phyloP scores from a whole-genome alignment of 2,329 filamentous ascomycete genomes.

The Colletotrichum sublineola region DNA sequence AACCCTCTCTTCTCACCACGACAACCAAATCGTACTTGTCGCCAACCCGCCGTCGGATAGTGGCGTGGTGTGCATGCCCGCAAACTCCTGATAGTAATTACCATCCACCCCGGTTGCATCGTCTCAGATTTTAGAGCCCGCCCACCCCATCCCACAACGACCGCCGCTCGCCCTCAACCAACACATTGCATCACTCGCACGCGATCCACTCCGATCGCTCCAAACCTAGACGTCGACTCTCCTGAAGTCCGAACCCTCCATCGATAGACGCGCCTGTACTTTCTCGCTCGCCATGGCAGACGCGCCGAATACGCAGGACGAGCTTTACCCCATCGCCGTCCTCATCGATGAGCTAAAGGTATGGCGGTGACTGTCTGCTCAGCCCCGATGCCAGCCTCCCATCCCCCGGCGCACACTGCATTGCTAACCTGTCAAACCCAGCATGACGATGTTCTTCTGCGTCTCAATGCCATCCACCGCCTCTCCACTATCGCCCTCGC shows the following conservation, averaged over 20 bases:
- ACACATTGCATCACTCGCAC: constrained; percentile 50
- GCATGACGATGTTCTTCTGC: constrained; percentile 98
- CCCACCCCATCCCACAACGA: constrained; percentile 41
- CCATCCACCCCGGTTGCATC: constrained; percentile 39
- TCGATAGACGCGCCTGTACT: constrained; percentile 50
- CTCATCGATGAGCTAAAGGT: constrained; percentile 99
- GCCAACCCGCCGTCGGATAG: constrained; percentile 36
- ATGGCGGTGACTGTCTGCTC: constrained; percentile 50
- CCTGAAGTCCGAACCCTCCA: constrained; percentile 26
- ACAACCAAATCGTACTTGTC: constrained; percentile 30
- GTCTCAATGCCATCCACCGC: constrained; percentile 97
- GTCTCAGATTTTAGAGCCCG: constrained; percentile 42
- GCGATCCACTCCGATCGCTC: constrained; percentile 47
- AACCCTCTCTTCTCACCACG: constrained; percentile 26
- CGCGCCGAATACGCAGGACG: constrained; percentile 91
- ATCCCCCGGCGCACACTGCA: constrained; percentile 40
- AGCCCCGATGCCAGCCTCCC: constrained; percentile 37
- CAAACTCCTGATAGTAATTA: constrained; percentile 33
- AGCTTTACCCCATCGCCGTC: constrained; percentile 99
- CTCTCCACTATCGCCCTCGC: constrained; percentile 98
- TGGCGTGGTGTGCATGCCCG: constrained; percentile 40
- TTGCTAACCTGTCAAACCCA: constrained; percentile 58
- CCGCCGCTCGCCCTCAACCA: constrained; percentile 40
- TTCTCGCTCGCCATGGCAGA: constrained; percentile 81
- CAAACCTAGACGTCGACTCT: constrained; percentile 35